Conservation (phyloP, 371 early-diverging fungal genomes). For the Chytridiales sp. region DNA sequence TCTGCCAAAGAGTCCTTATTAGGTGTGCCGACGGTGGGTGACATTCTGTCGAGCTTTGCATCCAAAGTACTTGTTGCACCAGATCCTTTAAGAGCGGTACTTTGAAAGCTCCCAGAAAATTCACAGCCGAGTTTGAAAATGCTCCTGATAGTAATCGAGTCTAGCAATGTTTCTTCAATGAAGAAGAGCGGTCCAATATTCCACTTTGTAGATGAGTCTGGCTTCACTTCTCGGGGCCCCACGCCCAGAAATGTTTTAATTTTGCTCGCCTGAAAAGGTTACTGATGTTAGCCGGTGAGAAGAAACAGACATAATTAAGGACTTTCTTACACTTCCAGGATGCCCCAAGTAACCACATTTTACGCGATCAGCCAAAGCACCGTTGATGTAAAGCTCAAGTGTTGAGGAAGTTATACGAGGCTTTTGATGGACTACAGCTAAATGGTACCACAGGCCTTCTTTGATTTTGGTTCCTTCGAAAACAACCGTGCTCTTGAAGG, state of each 20-base stretch:
- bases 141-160: constrained; percentile 58
- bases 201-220: constrained; percentile 50
- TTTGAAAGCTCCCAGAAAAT: constrained; percentile 67
- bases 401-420: constrained; percentile 58
- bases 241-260: constrained; percentile 47
- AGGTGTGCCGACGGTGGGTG: neutral
- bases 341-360: constrained; percentile 62
- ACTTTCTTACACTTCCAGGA: constrained; percentile 43
- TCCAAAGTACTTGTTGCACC: constrained; percentile 60
- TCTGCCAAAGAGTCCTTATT: neutral
- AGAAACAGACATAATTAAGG: constrained; percentile 8
- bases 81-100: constrained; percentile 66
- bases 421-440: constrained; percentile 66
- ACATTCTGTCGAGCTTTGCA: constrained; percentile 1
- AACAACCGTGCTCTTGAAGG: constrained; percentile 49
- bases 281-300: constrained; percentile 4
- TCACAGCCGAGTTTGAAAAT: constrained; percentile 66
- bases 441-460: constrained; percentile 69
- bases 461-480: constrained; percentile 59
- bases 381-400: constrained; percentile 66
- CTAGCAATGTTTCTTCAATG: constrained; percentile 52
- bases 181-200: constrained; percentile 69
- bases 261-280: neutral
- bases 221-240: constrained; percentile 34
- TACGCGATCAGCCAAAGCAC: constrained; percentile 54